Conservation (phyloP, 176 grass and related monocot genomes). For the Melocanna baccifera region DNA sequence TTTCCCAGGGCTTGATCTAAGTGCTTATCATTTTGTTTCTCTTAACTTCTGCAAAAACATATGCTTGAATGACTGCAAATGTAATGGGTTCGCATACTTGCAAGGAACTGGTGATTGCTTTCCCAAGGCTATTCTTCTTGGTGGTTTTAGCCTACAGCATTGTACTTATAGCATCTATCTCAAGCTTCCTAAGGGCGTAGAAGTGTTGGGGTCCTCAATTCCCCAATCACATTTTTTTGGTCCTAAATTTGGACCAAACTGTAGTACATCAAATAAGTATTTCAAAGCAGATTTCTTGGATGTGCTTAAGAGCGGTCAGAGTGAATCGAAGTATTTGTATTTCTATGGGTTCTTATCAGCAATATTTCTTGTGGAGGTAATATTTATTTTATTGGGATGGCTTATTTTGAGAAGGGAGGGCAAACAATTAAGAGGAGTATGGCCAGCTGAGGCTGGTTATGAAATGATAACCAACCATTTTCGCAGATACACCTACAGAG, state of each 20-base stretch:
- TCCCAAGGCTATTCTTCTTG: constrained; percentile 19
- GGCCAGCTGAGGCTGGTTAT: constrained; percentile 44
- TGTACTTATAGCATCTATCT: not conserved
- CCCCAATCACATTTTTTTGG: constrained; percentile 37
- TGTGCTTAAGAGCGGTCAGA: too few species aligned
- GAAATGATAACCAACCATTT: constrained; percentile 42
- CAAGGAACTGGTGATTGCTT: constrained; percentile 16
- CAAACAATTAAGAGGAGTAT: constrained; percentile 21
- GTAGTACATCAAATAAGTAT: not conserved
- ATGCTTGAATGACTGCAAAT: constrained; percentile 34
- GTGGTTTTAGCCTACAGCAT: not conserved
- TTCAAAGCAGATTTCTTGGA: not conserved
- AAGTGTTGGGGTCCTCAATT: constrained; percentile 7
- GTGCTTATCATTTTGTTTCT: not conserved
- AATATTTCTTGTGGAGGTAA: constrained; percentile 37
- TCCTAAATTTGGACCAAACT: not conserved
- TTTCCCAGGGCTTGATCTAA: constrained; percentile 30
- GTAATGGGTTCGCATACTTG: constrained; percentile 25
- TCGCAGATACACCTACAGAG: constrained; percentile 35
- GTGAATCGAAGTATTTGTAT: constrained; percentile 2
- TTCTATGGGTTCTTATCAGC: constrained; percentile 48
- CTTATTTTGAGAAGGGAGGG: constrained; percentile 31
- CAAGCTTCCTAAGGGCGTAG: constrained; percentile 20
- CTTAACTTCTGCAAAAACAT: constrained; percentile 8
- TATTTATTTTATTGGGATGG: constrained; percentile 20